Evolutionary conservation across 352 stramenopile species (phyloP).

Genomic region (Globisporangium splendens): DNA sequence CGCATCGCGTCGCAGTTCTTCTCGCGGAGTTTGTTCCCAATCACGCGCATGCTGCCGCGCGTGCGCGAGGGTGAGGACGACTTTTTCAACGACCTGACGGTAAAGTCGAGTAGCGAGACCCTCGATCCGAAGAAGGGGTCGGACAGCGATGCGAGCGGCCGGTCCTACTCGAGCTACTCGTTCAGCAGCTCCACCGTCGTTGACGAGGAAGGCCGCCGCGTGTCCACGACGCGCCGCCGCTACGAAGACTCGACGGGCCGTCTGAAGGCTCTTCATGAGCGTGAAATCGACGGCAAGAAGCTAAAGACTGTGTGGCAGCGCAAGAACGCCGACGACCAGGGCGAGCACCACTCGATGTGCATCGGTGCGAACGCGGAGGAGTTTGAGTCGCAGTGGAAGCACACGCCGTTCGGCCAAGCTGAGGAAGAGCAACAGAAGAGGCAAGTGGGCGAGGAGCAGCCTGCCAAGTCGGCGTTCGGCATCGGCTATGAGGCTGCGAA

Average conservation of each 20-base stretch:
- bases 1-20: slow-evolving; percentile 1
- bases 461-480: slow-evolving; percentile 2
- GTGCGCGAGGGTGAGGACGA: slow-evolving; percentile 21
- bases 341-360: slow-evolving; percentile 44
- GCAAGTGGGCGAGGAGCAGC: slow-evolving; percentile 15
- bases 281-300: slow-evolving; percentile 61
- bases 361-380: slow-evolving; percentile 36
- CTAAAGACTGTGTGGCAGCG: slow-evolving; percentile 9
- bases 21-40: too few relatives aligned
- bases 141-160: too few relatives aligned
- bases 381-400: slow-evolving; percentile 62
- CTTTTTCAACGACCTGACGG: too few relatives aligned
- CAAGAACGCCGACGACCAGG: slow-evolving; percentile 45
- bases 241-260: slow-evolving; percentile 75
- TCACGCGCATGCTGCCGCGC: slow-evolving; percentile 2
- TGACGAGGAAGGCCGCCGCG: slow-evolving; percentile 26
- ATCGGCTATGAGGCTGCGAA: slow-evolving; percentile 24
- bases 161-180: too few relatives aligned
- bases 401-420: slow-evolving; percentile 58
- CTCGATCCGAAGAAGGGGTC: slow-evolving; percentile 13
- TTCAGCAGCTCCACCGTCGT: slow-evolving; percentile 5
- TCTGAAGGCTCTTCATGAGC: slow-evolving; percentile 69
- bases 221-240: slow-evolving; percentile 51
- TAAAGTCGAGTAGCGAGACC: too few relatives aligned
- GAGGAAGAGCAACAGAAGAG: slow-evolving; percentile 28